Conservation (phyloP, 495 filamentous ascomycete species). For the Xylaria acuta region DNA sequence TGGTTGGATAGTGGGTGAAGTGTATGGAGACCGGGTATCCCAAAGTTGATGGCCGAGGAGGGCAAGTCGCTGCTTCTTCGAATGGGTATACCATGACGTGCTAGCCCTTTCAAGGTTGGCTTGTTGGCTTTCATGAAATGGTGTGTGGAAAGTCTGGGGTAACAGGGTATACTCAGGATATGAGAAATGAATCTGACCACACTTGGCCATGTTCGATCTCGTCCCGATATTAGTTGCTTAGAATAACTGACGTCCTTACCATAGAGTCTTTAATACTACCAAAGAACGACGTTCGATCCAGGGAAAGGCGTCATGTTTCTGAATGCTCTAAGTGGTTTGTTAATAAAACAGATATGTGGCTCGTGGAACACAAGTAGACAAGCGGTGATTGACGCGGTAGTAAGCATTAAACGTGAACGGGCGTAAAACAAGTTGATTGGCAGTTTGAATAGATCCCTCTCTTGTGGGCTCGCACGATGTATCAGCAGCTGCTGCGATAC, state of each 20-base stretch:
- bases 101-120: conserved; percentile 24
- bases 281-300: too few relatives aligned
- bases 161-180: conserved; percentile 24
- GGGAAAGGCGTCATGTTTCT: not conserved
- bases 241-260: not conserved
- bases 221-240: not conserved
- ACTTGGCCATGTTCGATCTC: not conserved
- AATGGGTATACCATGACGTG: conserved; percentile 5
- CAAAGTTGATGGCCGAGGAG: not conserved
- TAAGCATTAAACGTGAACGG: not conserved
- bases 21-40: not conserved
- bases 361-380: too few relatives aligned
- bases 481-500: not conserved
- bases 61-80: conserved; percentile 1
- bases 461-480: not conserved
- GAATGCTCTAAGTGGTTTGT: not conserved
- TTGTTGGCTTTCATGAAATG: conserved; percentile 6
- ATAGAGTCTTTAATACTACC: not conserved
- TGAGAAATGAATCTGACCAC: not conserved
- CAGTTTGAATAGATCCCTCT: not conserved
- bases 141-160: conserved; percentile 28
- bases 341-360: not conserved
- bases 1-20: conserved; percentile 13
- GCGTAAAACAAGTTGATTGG: not conserved
- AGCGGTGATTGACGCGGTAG: not conserved